Evolutionary conservation across 2,329 filamentous ascomycete genomes (phyloP).

Genomic region (Falciphora oryzae): DNA sequence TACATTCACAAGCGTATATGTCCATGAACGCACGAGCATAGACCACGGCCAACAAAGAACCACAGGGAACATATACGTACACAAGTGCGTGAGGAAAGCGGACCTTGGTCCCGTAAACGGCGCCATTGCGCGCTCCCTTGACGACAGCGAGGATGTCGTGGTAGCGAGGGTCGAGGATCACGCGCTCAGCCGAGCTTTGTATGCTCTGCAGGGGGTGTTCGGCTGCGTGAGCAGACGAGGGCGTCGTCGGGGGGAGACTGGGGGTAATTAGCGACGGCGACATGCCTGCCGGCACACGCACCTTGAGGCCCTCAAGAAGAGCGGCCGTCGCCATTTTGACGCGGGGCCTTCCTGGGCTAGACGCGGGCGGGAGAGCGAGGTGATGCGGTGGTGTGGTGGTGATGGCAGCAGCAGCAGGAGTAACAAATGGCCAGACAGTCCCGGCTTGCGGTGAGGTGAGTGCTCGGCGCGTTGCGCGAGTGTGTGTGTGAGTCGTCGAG

Average conservation of each 20-base stretch:
- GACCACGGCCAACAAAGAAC: too few relatives aligned
- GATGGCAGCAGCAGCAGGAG: too few relatives aligned
- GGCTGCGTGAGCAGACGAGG: background rate
- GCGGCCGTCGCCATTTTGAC: background rate
- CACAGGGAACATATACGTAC: constrained; percentile 27
- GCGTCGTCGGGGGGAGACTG: background rate
- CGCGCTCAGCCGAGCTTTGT: constrained; percentile 56
- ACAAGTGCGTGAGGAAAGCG: constrained; percentile 97
- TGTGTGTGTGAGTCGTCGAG: too few relatives aligned
- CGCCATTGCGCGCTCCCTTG: constrained; percentile 93
- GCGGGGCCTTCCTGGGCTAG: background rate
- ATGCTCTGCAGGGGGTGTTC: background rate
- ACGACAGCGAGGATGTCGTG: constrained; percentile 78
- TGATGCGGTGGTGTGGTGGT: background rate
- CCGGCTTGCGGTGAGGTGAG: too few relatives aligned
- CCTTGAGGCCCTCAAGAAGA: background rate
- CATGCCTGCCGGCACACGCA: background rate
- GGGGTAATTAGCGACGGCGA: background rate
- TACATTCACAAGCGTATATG: too few relatives aligned
- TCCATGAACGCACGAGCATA: too few relatives aligned
- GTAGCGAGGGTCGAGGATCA: constrained; percentile 77
- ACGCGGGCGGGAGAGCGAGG: background rate
- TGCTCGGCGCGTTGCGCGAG: too few relatives aligned
- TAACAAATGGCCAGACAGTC: background rate
- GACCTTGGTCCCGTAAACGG: constrained; percentile 95